Conservation (phyloP, 768 basidiomycete species). For the Kwoniella heveanensis region DNA sequence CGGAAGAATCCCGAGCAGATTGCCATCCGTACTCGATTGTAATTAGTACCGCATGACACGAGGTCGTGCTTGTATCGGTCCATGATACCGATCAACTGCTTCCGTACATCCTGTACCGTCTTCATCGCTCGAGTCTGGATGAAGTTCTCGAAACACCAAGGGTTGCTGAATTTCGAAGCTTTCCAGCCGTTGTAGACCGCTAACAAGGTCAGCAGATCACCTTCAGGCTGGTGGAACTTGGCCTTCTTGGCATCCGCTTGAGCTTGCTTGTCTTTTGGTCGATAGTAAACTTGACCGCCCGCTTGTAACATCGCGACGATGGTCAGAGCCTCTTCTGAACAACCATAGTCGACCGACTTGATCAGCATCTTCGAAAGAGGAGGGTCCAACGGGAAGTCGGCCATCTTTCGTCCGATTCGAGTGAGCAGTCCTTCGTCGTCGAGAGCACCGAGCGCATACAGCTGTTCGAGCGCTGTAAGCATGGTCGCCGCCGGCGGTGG, state of each 20-base stretch:
- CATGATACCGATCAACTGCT: conserved; percentile 98
- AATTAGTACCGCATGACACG: conserved; percentile 75
- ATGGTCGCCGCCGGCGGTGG: conserved; percentile 95
- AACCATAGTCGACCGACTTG: conserved; percentile 93
- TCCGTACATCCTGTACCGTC: conserved; percentile 94
- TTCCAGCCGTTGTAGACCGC: conserved; percentile 99
- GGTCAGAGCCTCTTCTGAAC: conserved; percentile 95
- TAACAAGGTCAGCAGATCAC: conserved; percentile 68
- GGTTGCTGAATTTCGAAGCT: conserved; percentile 90
- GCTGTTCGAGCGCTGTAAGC: conserved; percentile 89
- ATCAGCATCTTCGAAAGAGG: conserved; percentile 96
- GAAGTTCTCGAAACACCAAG: conserved; percentile 99
- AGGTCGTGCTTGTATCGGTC: conserved; percentile 99
- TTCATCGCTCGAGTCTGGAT: conserved; percentile 97
- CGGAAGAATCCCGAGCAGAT: conserved; percentile 98
- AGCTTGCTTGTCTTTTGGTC: conserved; percentile 99
- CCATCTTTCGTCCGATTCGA: conserved; percentile 95
- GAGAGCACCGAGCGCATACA: conserved; percentile 92
- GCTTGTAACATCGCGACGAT: conserved; percentile 97
- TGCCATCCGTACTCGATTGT: conserved; percentile 86
- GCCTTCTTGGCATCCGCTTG: conserved; percentile 99
- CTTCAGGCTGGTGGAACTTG: conserved; percentile 97
- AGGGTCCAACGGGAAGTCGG: conserved; percentile 98
- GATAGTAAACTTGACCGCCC: conserved; percentile 87
- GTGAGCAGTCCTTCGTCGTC: conserved; percentile 97